These are phyloP conservation scores for Pseudofabraea citricarpa DNA, from an alignment of 2,329 filamentous ascomycete species.

Conservation along the genomic window DNA sequence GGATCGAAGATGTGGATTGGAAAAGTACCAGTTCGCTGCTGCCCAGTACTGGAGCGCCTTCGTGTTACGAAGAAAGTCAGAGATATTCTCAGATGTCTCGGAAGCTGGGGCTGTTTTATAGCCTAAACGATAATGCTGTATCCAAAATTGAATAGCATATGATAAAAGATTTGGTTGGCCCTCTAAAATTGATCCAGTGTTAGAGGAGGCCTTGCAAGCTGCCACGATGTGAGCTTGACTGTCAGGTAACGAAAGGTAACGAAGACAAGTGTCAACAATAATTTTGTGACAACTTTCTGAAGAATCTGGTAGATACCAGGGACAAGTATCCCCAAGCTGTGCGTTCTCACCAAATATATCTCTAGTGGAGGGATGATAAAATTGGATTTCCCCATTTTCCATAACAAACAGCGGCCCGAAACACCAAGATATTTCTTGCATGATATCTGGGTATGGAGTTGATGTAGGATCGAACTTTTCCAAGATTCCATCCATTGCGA, in stretches of 20 bases:
- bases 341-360: neutral
- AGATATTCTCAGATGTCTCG: neutral
- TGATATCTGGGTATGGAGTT: neutral
- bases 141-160: neutral
- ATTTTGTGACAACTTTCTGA: neutral
- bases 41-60: conserved; percentile 1
- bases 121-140: neutral
- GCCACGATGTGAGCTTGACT: neutral
- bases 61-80: neutral
- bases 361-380: neutral
- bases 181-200: neutral
- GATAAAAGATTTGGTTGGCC: neutral
- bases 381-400: neutral
- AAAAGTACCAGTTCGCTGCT: conserved; percentile 2
- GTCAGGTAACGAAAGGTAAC: neutral
- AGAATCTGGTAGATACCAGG: neutral
- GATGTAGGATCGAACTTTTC: neutral
- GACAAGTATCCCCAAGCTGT: neutral
- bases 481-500: neutral
- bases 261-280: neutral
- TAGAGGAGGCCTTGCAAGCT: neutral
- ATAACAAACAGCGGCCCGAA: neutral
- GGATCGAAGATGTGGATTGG: conserved; percentile 3
- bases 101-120: neutral
- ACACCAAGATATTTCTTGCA: neutral